Evolutionary conservation across 768 basidiomycete genomes (phyloP), one percentile per base, ranked within the genome.

Genomic region (Leccinum imitatum): DNA sequence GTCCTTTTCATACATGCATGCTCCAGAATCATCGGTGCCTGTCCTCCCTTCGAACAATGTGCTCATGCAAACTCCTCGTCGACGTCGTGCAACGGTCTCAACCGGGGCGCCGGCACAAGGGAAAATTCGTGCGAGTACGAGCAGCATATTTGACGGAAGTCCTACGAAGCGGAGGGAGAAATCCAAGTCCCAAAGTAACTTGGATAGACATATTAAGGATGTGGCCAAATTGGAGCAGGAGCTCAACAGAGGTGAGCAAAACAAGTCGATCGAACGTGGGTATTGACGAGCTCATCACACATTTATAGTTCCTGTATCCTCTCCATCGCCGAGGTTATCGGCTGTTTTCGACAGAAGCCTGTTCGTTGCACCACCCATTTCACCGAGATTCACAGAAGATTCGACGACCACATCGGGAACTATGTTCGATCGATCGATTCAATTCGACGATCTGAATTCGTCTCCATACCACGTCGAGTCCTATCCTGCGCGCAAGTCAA

Each of bases 161-260:
- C 86, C 87, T 14, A 85, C 86, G 37, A 89, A 82, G 69, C 77
- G 82, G 46, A 82, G 80, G 71, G 86, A 86, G 70, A 88, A 87
- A 76, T 84, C 83, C 58, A 82, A 78, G 66, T 86, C 87, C 13
- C 83, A 87, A 59, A 85, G 82, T 30, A 85, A 89, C 61, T 67
- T 91, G 27, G 79, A 85, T 61, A 75, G 81, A 44, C 87, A 86
- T 41, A 92, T 93, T 60, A 82, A 83, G 23, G 87, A 89, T 30
- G 70, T 91, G 46, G 77, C 84, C 7, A 76, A 81, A 59, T 76
- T 92, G 27, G 86, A 88, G 66, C 78, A 85, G 33, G 88, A 91
- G 66, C 71, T 90, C 15, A 79, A 81, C 63, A 82, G 79, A 73
- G 76, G 90, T 91, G 56, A 72, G 87, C 72, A 31, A 4, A 4